phyloP scores from a whole-genome alignment of 257 asterid genomes.

The Marsdenia floribunda region DNA sequence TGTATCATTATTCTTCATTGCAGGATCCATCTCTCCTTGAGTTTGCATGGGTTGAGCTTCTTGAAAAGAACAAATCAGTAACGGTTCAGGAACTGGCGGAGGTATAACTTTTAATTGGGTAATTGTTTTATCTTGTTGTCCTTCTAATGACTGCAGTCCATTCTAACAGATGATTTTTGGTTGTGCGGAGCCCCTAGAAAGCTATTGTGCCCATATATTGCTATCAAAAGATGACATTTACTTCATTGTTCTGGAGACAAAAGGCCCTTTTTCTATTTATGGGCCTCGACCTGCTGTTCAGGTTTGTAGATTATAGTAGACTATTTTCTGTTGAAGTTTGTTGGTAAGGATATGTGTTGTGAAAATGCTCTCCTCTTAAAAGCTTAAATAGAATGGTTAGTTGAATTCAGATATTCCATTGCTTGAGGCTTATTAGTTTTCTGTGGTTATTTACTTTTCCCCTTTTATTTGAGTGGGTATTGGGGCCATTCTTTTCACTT shows the following conservation, averaged over 20 bases:
- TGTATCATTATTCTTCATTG: conserved; percentile 11
- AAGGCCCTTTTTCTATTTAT: conserved; percentile 64
- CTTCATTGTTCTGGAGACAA: conserved; percentile 60
- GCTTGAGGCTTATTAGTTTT: neutral
- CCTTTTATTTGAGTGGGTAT: neutral
- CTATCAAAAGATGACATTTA: conserved; percentile 76
- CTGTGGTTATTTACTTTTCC: neutral
- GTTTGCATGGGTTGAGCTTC: conserved; percentile 96
- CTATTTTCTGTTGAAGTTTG: neutral
- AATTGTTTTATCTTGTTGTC: conserved; percentile 20
- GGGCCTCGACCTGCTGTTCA: conserved; percentile 80
- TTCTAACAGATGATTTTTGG: conserved; percentile 92
- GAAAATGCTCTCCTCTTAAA: neutral
- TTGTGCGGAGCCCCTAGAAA: conserved; percentile 87
- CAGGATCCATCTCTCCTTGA: conserved; percentile 91
- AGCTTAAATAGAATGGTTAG: neutral
- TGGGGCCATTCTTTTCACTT: neutral
- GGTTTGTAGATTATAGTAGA: conserved; percentile 32
- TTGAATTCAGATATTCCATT: neutral
- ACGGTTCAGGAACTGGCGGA: conserved; percentile 86
- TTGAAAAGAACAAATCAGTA: conserved; percentile 63
- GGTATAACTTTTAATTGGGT: conserved; percentile 40
- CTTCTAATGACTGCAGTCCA: conserved; percentile 39
- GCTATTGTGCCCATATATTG: conserved; percentile 81
- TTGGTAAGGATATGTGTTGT: neutral